Evolutionary conservation across 2,329 filamentous ascomycete genomes (phyloP), one percentile per base, ranked within the genome.

Genomic region (Aspergillus sergii): DNA sequence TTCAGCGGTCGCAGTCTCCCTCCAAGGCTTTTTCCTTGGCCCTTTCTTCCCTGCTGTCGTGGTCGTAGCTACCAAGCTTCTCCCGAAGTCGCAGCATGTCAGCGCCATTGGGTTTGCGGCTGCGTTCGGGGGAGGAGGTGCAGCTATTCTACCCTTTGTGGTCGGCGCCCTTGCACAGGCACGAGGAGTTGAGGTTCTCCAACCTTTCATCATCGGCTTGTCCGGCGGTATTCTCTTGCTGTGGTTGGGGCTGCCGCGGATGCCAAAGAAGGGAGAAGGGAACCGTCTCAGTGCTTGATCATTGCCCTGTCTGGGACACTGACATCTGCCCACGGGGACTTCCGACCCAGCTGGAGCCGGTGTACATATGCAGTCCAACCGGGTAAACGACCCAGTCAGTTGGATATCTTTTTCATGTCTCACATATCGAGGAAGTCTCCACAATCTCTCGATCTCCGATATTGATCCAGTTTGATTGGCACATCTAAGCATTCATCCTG

Each of bases 21-120:
- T 93, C 0, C 83, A 92, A 62, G 92, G 92, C 0, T 91, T 94
- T 81, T 92, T 94, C 71, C 83, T 94, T 0, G 92, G 92, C 0
- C 91, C 92, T 0, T 76, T 94, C 19, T 94, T 94, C 72, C 91
- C 91, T 0, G 90, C 88, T 1, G 90, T 86, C 0, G 84, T 95
- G 12, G 88, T 93, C 1, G 87, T 87, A 1, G 86, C 88, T 5
- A 92, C 91, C 0, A 93, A 92, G 69, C 81, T 95, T 4, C 80
- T 95, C 1, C 91, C 92, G 0, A 83, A 82, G 51, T 85, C 92
- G 65, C 80, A 92, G 30, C 92, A 95, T 70, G 90, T 95, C 45
- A 86, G 86, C 21, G 88, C 88, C 0, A 92, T 95, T 64, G 91
- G 92, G 0, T 94, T 95, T 70, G 89, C 89, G 0, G 88, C 91